A percentile compares a stretch with the other conserved stretches of the same genome.
Evolutionary conservation across 768 basidiomycete species (phyloP).

Genomic region (Boletus sensibilis): DNA sequence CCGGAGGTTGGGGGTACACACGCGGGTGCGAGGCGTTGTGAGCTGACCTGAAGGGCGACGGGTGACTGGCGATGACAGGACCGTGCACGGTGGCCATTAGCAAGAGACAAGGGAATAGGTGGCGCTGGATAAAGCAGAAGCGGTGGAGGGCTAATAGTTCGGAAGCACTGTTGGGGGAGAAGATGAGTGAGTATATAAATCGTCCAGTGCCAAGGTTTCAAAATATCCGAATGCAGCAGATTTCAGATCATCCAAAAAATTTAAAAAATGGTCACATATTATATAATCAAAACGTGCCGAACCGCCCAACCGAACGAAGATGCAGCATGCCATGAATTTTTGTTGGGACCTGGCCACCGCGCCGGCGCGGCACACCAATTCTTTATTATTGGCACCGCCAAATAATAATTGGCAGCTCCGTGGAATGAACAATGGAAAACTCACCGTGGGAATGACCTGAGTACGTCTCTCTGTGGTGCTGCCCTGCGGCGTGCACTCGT

Average conservation of each 20-base stretch:
- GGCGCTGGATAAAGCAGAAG: conserved; percentile 10
- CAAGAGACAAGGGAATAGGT: conserved; percentile 10
- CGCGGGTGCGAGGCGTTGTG: conserved; percentile 31
- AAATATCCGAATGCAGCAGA: conserved; percentile 16
- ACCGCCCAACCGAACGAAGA: conserved; percentile 22
- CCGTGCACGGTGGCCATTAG: conserved; percentile 35
- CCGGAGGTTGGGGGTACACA: conserved; percentile 30
- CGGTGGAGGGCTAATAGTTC: conserved; percentile 17
- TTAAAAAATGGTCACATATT: conserved; percentile 6
- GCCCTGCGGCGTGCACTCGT: conserved; percentile 15
- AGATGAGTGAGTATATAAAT: conserved; percentile 26
- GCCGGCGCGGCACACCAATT: conserved; percentile 27
- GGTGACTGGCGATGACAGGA: conserved; percentile 27
- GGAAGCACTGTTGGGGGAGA: conserved; percentile 11
- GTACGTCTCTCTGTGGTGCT: conserved; percentile 15
- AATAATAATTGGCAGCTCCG: conserved; percentile 21
- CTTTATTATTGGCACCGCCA: conserved; percentile 31
- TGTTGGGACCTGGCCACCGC: conserved; percentile 22
- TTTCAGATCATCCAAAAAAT: conserved; percentile 10
- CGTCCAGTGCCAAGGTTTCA: conserved; percentile 9
- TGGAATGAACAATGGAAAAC: conserved; percentile 34
- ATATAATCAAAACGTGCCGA: conserved; percentile 29
- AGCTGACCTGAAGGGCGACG: conserved; percentile 27
- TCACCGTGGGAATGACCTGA: conserved; percentile 28
- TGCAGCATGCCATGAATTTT: conserved; percentile 14